These are phyloP conservation scores for Collybia sp. DNA, from an alignment of 768 basidiomycete genomes.

Conservation along the genomic window DNA sequence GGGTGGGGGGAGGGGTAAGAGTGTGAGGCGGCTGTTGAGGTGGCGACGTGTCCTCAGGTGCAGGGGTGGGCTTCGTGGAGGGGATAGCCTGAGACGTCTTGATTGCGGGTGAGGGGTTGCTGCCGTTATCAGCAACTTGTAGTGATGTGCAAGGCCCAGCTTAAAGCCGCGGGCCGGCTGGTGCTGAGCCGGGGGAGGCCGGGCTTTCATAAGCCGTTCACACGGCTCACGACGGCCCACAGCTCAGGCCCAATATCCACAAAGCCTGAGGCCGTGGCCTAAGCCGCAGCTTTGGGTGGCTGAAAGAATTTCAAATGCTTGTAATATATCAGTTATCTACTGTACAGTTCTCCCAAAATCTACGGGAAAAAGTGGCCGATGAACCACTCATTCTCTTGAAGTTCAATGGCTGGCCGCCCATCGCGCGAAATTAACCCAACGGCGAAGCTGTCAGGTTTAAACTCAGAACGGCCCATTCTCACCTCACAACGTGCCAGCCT, in stretches of 20 bases:
- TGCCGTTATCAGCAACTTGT: no score
- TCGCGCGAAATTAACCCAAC: no score
- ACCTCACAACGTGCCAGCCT: no score
- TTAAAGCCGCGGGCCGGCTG: neutral
- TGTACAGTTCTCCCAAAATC: constrained; percentile 2
- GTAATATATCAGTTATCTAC: neutral
- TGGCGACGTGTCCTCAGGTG: no score
- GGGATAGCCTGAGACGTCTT: no score
- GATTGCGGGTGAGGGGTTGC: no score
- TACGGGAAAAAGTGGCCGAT: neutral
- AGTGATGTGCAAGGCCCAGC: constrained; percentile 1
- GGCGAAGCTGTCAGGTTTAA: no score
- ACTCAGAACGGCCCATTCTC: no score
- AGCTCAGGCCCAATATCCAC: constrained; percentile 3
- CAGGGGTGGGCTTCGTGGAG: no score
- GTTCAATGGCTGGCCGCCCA: neutral
- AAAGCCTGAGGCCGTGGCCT: constrained; percentile 5
- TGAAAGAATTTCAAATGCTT: constrained; percentile 1
- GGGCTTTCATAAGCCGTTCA: no score
- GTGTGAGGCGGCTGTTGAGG: no score
- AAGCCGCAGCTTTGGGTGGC: constrained; percentile 6
- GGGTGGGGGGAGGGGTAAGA: no score
- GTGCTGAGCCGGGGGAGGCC: neutral
- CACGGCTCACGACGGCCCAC: constrained; percentile 3
- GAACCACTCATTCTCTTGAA: neutral